Base-by-base conservation (phyloP, 2,329 filamentous ascomycete species). In the Coniochaeta hoffmannii region DNA sequence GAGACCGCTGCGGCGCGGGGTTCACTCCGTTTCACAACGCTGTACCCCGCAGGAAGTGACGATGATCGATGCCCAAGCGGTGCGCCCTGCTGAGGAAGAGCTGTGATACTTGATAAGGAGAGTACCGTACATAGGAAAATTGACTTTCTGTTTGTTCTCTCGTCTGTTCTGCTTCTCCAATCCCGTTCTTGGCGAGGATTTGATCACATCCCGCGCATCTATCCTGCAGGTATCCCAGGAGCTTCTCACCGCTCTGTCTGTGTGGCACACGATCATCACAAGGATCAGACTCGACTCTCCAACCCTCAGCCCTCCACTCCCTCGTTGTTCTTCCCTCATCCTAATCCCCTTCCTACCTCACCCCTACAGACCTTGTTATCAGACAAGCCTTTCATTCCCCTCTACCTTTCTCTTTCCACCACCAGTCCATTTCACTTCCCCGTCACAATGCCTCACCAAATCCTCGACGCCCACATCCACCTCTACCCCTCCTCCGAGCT, bases 401-500 rank as follows among this genome's bases (percentile, higher is more conserved):
- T 11, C 22, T 19, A 2, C 41, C 41, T 28, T 36, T 14, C 34
- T n/a, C 34, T 28, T 15, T 46, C 24, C 41, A 24, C 24, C 19
- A 46, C 41, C 36, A 41, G 8, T 8, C 36, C 36, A n/a, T n/a
- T n/a, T n/a, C n/a, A n/a, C n/a, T n/a, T 41, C 36, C 8, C 36
- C 9, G 10, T 19, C 19, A 41, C 53, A 50, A 46, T 55, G 55
- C 41, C 55, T 63, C 72, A 79, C 68, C 82, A 78, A 64, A 86
- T 96, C 66, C 83, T 97, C 70, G 92, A 97, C 76, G 87, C 90
- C 36, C 93, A 97, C 76, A 87, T 97, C 71, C 92, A 97, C 74
- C 84, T 97, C 65, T 96, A 85, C 76, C 88, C 90, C 46, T 71
- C 76, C 49, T 79, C 81, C 54, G 88, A 93, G 64, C 67, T 88